A percentile compares a stretch with the other conserved stretches of the same genome.
Evolutionary conservation across 139 green algal genomes (phyloP).

Genomic region (Dunaliella primolecta): DNA sequence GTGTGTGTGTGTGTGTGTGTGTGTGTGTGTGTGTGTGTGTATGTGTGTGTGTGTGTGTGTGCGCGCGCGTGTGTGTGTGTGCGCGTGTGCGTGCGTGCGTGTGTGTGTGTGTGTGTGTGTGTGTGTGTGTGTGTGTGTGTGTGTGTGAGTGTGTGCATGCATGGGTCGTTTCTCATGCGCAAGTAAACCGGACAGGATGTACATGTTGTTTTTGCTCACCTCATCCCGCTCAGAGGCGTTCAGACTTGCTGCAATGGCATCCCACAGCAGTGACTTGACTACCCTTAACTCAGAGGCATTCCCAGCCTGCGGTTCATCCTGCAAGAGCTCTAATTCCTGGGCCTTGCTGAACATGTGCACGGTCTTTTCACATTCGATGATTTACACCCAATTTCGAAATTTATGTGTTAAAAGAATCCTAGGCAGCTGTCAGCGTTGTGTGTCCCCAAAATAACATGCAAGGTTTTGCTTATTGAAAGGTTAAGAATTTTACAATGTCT

Average conservation of each 20-base stretch:
- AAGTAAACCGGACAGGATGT: no score
- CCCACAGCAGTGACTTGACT: conserved; percentile 34
- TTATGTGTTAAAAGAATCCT: no score
- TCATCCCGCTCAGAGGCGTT: conserved; percentile 40
- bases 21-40: no score
- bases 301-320: background rate
- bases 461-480: no score
- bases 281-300: conserved; percentile 29
- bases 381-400: no score
- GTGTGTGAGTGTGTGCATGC: background rate
- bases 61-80: background rate
- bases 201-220: no score
- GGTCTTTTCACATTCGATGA: no score
- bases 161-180: background rate
- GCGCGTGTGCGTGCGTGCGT: background rate
- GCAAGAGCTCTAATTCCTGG: background rate
- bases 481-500: no score
- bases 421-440: no score
- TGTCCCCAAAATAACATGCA: no score
- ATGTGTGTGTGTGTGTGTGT: no score
- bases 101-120: background rate
- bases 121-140: background rate
- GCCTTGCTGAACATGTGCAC: background rate
- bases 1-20: no score
- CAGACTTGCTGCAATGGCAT: conserved; percentile 25